Evolutionary conservation across 176 grass and related monocot genomes (phyloP), one percentile per base, ranked within the genome.

Genomic region (Urochloa ruziziensis): DNA sequence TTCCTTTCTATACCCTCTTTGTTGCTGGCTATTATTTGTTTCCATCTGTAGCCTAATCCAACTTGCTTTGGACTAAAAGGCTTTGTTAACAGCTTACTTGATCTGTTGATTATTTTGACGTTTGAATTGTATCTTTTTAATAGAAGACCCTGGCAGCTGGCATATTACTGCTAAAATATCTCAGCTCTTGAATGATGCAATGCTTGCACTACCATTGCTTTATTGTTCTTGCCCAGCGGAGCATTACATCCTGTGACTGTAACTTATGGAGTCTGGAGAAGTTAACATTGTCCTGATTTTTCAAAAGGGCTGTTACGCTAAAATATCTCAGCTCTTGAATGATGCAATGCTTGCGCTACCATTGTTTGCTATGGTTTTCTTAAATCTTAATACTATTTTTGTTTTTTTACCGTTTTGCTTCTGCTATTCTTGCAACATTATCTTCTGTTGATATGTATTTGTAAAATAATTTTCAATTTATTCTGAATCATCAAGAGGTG

Each of bases 171-270:
- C 23, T 34, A 67, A 64, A 81, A 77, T 74, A 49, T 81, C 13
- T n/a, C 63, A 62, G 36, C 52, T 58, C 30, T 46, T 81, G 52
- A 70, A 62, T 29, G 29, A 36, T 73, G 46, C 18, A 28, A 72
- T 86, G 29, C 63, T 58, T 4, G 54, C 54, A 58, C 75, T 73
- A 73, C 39, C 19, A 67, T 27, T 79, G n/a, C 78, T 71, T 86
- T 54, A 39, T 74, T 7, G 10, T 86, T 54, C 30, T 74, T 7
- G 10, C 7, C 19, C 30, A 68, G 10, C 23, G 19, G 17, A 43
- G 16, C 32, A 23, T 57, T 69, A n/a, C 48, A 67, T 24, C 67
- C 34, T 67, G 73, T 33, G 15, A 28, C 60, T 11, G 67, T 56
- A 68, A 28, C 24, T 54, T 39, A 27, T 53, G 2, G 56, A 67